phyloP scores from a whole-genome alignment of 2,329 filamentous ascomycete genomes.

The Penicillium sp. region DNA sequence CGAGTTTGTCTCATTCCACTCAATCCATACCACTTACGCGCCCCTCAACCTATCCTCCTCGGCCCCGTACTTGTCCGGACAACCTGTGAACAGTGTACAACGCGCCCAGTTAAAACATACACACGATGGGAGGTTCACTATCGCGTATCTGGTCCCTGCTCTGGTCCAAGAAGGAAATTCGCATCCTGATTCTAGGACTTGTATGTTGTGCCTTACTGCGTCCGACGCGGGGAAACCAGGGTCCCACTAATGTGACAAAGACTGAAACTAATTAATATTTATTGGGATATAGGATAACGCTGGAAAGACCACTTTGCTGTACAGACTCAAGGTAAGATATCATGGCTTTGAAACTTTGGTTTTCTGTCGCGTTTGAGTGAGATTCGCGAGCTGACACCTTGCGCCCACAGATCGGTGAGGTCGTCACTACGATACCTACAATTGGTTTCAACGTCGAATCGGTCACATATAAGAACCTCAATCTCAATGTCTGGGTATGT shows the following conservation, averaged over 20 bases:
- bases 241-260: neutral
- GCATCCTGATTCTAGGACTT: slow-evolving; percentile 87
- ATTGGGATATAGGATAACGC: slow-evolving; percentile 69
- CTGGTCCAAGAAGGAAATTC: slow-evolving; percentile 94
- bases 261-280: slow-evolving; percentile 9
- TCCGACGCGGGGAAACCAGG: slow-evolving; percentile 10
- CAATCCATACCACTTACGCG: neutral
- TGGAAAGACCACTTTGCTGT: slow-evolving; percentile 92
- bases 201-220: slow-evolving; percentile 46
- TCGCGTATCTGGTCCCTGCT: slow-evolving; percentile 60
- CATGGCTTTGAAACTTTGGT: neutral
- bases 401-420: slow-evolving; percentile 72
- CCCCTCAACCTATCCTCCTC: neutral
- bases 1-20: neutral
- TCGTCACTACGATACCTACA: slow-evolving; percentile 96
- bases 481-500: slow-evolving; percentile 95
- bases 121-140: slow-evolving; percentile 48
- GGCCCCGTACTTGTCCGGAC: neutral
- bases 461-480: slow-evolving; percentile 94
- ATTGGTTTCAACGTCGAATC: slow-evolving; percentile 99
- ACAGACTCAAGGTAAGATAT: slow-evolving; percentile 72
- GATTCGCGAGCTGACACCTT: slow-evolving; percentile 8
- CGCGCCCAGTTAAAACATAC: slow-evolving; percentile 4
- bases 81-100: slow-evolving; percentile 1
- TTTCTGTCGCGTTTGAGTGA: neutral